Base-by-base conservation (phyloP, 768 basidiomycete species). In the Tulasnella sp. region DNA sequence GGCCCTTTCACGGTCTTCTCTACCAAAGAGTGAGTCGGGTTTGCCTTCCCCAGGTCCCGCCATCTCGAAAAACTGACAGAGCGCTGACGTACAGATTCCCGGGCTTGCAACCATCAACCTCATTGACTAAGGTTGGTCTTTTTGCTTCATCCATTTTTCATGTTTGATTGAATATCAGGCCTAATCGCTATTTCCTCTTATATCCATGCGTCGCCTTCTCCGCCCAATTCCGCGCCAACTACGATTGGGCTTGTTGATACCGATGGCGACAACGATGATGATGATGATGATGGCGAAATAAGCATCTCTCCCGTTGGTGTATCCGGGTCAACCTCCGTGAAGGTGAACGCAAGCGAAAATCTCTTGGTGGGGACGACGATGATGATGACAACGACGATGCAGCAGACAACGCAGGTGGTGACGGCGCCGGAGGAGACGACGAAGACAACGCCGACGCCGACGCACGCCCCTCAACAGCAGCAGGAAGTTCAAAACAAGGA, bases 1-100 rank as follows among this genome's bases (percentile, higher is more conserved):
- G 80, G 80, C 0, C 62, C 72, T 1, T 85, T 86, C 67, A 78
- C 75, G 22, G 78, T 86, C 0, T 85, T 81, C 65, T 82, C 82
- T 9, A 84, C 84, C 0, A 85, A 85, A 64, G 79, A 83, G 59
- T 67, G 44, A 2, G 63, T 27, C 22, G 11, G 2, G 15, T 22
- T 11, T n/a, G 10, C 25, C 9, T 43, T n/a, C 3, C 30, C 27
- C 25, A 17, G 21, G 17, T 17, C 25, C 42, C 10, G 1, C 21
- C 21, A 46, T 11, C 38, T 29, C 44, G 21, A 46, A 58, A 12
- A 41, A 19, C 0, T 44, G 53, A n/a, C 10, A 15, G 60, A 2
- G 24, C 21, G 17, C 21, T 57, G 24, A 22, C 42, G 24, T 9
- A 12, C n/a, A 66, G 65, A 55, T 85, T 85, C 62, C 83, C 84